A percentile compares a stretch with the other conserved stretches of the same genome.
phyloP scores from a whole-genome alignment of 2,329 filamentous ascomycete genomes.

The Fusarium neocosmosporiellum region DNA sequence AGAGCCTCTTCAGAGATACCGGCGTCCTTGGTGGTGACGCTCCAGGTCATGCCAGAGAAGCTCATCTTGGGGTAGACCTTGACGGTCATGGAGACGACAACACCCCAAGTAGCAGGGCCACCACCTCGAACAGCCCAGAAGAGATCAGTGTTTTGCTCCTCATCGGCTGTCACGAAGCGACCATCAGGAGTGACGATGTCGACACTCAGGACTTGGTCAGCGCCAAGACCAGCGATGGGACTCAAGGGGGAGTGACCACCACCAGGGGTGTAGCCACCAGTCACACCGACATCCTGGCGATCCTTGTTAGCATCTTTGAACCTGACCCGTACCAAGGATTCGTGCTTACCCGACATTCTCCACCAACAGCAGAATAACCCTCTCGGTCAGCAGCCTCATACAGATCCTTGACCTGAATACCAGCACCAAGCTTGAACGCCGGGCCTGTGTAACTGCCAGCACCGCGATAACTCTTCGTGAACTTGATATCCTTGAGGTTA shows the following conservation, averaged over 20 bases:
- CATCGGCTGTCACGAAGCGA: constrained; percentile 55
- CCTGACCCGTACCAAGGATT: rapidly evolving
- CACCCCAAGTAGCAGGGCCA: constrained; percentile 61
- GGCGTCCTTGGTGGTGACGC: constrained; percentile 40
- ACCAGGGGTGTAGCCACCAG: constrained; percentile 70
- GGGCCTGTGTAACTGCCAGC: constrained; percentile 58
- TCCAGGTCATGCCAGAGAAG: constrained; percentile 47
- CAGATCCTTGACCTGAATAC: constrained; percentile 61
- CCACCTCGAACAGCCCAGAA: constrained; percentile 72
- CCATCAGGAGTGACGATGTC: constrained; percentile 65
- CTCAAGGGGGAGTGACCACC: constrained; percentile 67
- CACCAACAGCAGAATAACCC: constrained; percentile 63
- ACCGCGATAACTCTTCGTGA: constrained; percentile 53
- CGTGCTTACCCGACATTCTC: constrained; percentile 54
- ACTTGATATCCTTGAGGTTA: constrained; percentile 53
- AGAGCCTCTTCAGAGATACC: constrained; percentile 38
- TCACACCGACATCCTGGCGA: constrained; percentile 61
- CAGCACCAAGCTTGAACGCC: constrained; percentile 65
- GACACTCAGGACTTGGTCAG: constrained; percentile 67
- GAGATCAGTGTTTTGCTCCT: constrained; percentile 61
- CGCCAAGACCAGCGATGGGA: constrained; percentile 65
- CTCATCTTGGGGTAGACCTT: constrained; percentile 48
- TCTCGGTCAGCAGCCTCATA: constrained; percentile 57
- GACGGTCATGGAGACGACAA: constrained; percentile 54
- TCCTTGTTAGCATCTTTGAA: neutral